Base-by-base conservation (phyloP, 139 green algal species). In the Closterium sp. region DNA sequence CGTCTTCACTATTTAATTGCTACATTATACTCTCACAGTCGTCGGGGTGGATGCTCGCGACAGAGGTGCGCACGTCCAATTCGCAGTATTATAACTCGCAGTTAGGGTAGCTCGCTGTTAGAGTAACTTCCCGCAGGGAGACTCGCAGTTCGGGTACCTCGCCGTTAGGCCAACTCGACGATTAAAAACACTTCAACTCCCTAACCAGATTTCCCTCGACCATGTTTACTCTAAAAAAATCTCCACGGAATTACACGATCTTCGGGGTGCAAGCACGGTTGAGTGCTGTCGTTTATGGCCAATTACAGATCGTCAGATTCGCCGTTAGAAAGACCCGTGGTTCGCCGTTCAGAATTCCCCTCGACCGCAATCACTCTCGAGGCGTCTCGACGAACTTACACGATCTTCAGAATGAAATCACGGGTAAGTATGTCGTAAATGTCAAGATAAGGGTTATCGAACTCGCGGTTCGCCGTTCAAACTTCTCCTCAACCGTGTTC, bases 201-300 rank as follows among this genome's bases (percentile, higher is more conserved):
- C 38, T 6, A 6, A 6, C 38, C 38, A 45, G 10, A 45, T 6
- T 30, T 9, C 84, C 22, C 84, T 87, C 84, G 10, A 31, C 21
- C n/a, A 9, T 31, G 28, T 31, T 87, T 10, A 29, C 6, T 73
- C 17, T 22, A 9, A 21, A 73, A 45, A 45, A 45, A 45, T 45
- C 38, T 45, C 38, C 10, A 73, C 50, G 17, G 22, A 30, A 89
- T 42, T 93, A 94, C 92, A 91, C 96, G 94, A 96, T 99, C 98
- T 95, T 99, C 98, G 7, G 98, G 98, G 93, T 99, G 98, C 93
- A 99, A 99, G 97, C 98, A 99, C 5, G 98, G 98, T 93, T 99
- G 98, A 89, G 99, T 99, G 96, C 99, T 99, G 19, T 97, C 98
- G 94, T 99, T 99, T 98, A 99, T 99, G 38, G 9, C 38, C 9